Evolutionary conservation across 441 rosid species (phyloP).

Genomic region (Theobroma grandiflorum): DNA sequence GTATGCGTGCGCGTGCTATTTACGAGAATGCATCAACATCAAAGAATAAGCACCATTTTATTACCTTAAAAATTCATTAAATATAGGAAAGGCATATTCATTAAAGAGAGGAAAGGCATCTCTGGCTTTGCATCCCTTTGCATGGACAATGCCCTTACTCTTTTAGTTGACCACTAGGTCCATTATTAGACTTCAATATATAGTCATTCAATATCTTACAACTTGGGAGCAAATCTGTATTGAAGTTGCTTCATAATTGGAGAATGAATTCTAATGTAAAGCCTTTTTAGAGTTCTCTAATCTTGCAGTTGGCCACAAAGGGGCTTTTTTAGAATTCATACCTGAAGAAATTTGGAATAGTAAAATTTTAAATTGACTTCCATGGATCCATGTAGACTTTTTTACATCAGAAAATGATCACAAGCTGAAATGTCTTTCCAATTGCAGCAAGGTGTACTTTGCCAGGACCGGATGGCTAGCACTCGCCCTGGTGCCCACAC

Average conservation of each 20-base stretch:
- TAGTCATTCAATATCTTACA: neutral
- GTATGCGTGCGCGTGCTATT: neutral
- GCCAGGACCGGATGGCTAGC: slow-evolving; percentile 92
- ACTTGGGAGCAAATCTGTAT: neutral
- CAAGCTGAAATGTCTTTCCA: slow-evolving; percentile 16
- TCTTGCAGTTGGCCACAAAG: neutral
- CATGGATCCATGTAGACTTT: neutral
- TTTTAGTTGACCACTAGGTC: neutral
- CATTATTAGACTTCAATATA: neutral
- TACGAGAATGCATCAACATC: neutral
- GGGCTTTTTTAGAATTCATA: slow-evolving; percentile 9
- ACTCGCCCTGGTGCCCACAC: slow-evolving; percentile 66
- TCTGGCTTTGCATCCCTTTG: neutral
- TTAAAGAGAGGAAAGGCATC: neutral
- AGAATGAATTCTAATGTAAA: neutral
- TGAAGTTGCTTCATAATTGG: neutral
- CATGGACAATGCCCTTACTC: neutral
- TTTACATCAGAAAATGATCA: slow-evolving; percentile 11
- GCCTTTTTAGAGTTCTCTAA: neutral
- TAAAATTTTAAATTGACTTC: neutral
- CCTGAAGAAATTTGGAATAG: neutral
- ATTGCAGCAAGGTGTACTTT: slow-evolving; percentile 68
- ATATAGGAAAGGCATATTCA: neutral
- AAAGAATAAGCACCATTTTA: neutral
- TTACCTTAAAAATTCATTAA: neutral